These are phyloP conservation scores for Plasmodium coatneyi DNA, from an alignment of 169 alveolate genomes.

Conservation along the genomic window DNA sequence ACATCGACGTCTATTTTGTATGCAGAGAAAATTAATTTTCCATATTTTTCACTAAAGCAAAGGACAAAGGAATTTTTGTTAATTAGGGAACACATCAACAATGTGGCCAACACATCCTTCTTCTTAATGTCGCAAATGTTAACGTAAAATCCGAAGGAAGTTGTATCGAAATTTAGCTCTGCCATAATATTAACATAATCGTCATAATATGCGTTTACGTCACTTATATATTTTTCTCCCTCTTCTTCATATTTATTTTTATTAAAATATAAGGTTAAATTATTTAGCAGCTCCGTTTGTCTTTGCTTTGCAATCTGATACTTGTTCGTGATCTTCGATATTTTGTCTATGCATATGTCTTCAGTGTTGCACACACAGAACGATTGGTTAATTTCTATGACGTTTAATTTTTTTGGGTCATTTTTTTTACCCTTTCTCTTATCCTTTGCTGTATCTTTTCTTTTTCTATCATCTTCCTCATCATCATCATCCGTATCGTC, in stretches of 20 bases:
- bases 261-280: constrained; percentile 59
- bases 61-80: constrained; percentile 67
- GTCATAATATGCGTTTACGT: constrained; percentile 58
- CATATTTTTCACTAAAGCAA: constrained; percentile 66
- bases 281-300: constrained; percentile 59
- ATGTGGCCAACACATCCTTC: constrained; percentile 66
- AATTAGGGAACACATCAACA: constrained; percentile 42
- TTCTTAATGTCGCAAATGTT: constrained; percentile 52
- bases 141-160: constrained; percentile 56
- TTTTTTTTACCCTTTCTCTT: constrained; percentile 42
- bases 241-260: constrained; percentile 74
- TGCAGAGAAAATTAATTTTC: constrained; percentile 66
- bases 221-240: constrained; percentile 68
- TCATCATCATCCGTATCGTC: constrained; percentile 13
- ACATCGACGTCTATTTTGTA: constrained; percentile 73
- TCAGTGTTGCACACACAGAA: constrained; percentile 71
- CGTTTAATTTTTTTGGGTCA: constrained; percentile 42
- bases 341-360: constrained; percentile 72
- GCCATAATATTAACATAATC: constrained; percentile 68
- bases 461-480: not conserved
- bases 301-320: constrained; percentile 61
- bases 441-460: not conserved
- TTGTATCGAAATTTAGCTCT: constrained; percentile 62
- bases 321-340: constrained; percentile 12
- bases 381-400: constrained; percentile 65